Conservation (phyloP, 139 green algal species). For the Zygnema cylindricum region DNA sequence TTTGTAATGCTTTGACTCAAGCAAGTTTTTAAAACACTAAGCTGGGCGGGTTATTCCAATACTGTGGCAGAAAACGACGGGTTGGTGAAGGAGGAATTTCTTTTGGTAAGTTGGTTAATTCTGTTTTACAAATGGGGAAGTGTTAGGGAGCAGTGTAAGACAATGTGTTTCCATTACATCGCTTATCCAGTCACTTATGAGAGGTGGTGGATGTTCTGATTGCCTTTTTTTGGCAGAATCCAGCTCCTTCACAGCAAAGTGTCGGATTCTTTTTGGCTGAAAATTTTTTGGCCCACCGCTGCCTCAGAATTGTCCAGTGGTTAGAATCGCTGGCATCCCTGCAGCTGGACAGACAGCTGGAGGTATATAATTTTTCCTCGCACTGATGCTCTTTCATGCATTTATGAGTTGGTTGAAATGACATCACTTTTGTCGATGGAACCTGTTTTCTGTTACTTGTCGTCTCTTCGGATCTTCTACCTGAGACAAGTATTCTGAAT, state of each 20-base stretch:
- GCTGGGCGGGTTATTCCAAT: neutral
- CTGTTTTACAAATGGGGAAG: neutral
- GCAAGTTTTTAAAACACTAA: neutral
- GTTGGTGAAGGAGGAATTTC: neutral
- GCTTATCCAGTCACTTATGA: neutral
- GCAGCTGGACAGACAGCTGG: slow-evolving; percentile 32
- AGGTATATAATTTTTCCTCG: neutral
- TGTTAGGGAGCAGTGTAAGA: neutral
- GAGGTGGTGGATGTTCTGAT: neutral
- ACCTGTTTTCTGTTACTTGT: too few species aligned
- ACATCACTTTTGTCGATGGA: neutral
- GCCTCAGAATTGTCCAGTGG: slow-evolving; percentile 53
- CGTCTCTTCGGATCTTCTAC: too few species aligned
- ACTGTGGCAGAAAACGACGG: neutral
- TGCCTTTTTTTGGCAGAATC: neutral
- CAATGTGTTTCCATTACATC: neutral
- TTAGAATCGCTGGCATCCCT: slow-evolving; percentile 51
- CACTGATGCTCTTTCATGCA: neutral
- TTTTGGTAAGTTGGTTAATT: neutral
- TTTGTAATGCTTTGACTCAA: neutral
- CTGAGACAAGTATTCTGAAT: too few species aligned
- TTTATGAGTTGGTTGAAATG: neutral
- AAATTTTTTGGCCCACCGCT: slow-evolving; percentile 19
- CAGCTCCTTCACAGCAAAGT: slow-evolving; percentile 53
- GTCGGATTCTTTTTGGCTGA: slow-evolving; percentile 35